Evolutionary conservation across 1,139 yeast genomes (phyloP).

Genomic region (Pichia sp.): DNA sequence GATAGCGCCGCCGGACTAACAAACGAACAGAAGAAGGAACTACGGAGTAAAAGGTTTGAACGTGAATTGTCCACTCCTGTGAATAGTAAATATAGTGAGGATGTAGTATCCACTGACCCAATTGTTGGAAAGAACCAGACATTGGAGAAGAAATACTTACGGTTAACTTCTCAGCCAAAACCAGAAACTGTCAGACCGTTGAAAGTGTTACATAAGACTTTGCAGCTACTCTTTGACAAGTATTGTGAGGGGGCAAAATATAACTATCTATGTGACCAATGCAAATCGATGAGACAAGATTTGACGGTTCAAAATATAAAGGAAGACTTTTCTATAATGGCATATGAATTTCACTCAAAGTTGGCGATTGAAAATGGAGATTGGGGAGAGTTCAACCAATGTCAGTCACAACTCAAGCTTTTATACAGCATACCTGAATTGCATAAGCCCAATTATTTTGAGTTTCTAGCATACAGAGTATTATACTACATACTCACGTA

Average conservation of each 20-base stretch:
- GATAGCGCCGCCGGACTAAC: neutral
- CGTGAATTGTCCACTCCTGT: conserved; percentile 29
- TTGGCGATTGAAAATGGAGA: conserved; percentile 81
- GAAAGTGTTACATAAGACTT: conserved; percentile 53
- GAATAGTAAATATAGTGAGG: neutral
- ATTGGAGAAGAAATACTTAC: conserved; percentile 72
- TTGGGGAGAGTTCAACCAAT: conserved; percentile 92
- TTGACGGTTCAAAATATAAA: conserved; percentile 87
- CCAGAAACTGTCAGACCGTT: conserved; percentile 80
- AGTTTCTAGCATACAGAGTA: conserved; percentile 72
- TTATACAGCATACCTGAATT: conserved; percentile 42
- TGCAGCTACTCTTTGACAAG: conserved; percentile 51
- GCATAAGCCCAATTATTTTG: conserved; percentile 44
- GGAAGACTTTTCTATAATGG: conserved; percentile 68
- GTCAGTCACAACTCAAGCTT: conserved; percentile 74
- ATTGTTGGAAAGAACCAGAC: conserved; percentile 63
- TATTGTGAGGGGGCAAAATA: conserved; percentile 55
- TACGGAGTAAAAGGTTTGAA: conserved; percentile 52
- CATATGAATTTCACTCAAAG: conserved; percentile 83
- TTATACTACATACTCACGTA: conserved; percentile 76
- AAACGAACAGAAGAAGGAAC: conserved; percentile 22
- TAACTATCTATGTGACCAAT: conserved; percentile 79
- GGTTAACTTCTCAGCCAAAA: conserved; percentile 89
- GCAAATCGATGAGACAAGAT: conserved; percentile 89
- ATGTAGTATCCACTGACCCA: conserved; percentile 19